Evolutionary conservation across 352 stramenopile genomes (phyloP).

Genomic region (Phytophthora europaea): DNA sequence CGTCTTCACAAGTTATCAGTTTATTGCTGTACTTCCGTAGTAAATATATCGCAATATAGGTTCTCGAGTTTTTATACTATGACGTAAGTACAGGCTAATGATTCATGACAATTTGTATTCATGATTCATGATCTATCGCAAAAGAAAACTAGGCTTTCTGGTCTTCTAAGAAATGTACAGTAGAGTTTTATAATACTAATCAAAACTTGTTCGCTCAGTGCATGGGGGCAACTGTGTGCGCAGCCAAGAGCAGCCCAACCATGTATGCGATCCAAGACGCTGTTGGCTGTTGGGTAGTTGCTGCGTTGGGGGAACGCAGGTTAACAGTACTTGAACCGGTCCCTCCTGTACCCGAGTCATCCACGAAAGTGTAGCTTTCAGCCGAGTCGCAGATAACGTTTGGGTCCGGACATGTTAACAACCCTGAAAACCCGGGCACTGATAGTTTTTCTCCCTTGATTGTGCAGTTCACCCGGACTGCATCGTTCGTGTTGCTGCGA

Average conservation of each 20-base stretch:
- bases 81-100: too few species aligned
- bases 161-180: neutral
- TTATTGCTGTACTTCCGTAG: too few species aligned
- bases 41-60: too few species aligned
- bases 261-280: neutral
- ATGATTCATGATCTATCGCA: too few species aligned
- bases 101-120: too few species aligned
- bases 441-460: slow-evolving; percentile 52
- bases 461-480: slow-evolving; percentile 57
- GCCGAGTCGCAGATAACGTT: slow-evolving; percentile 60
- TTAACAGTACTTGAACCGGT: slow-evolving; percentile 21
- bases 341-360: slow-evolving; percentile 1
- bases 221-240: neutral
- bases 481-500: slow-evolving; percentile 27
- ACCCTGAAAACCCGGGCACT: slow-evolving; percentile 61
- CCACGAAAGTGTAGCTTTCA: slow-evolving; percentile 26
- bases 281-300: slow-evolving; percentile 1
- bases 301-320: slow-evolving; percentile 24
- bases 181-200: neutral
- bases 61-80: too few species aligned
- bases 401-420: slow-evolving; percentile 77
- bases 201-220: neutral
- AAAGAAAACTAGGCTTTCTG: too few species aligned
- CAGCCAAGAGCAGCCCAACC: neutral
- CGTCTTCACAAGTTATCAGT: too few species aligned